These are phyloP conservation scores for Sparassis latifolia DNA, from an alignment of 1,284 basidiomycete species.

Conservation along the genomic window DNA sequence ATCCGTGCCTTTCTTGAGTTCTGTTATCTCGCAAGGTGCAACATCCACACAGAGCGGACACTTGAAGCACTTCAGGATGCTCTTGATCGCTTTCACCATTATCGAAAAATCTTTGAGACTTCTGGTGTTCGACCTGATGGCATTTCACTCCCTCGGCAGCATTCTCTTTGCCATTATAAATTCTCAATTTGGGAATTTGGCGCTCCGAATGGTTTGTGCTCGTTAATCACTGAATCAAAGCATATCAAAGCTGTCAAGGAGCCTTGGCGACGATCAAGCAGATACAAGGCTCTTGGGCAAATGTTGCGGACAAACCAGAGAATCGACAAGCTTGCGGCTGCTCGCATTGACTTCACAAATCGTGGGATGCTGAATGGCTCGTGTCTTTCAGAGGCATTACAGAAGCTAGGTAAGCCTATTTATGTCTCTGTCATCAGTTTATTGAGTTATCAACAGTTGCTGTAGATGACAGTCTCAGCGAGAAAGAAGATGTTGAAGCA, in stretches of 20 bases:
- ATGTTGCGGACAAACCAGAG: constrained; percentile 20
- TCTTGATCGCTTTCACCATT: constrained; percentile 9
- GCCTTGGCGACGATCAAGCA: constrained; percentile 17
- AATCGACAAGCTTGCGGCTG: constrained; percentile 14
- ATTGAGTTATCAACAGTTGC: neutral
- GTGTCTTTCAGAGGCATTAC: constrained; percentile 5
- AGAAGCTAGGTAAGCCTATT: neutral
- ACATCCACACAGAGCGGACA: neutral
- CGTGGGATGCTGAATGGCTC: constrained; percentile 12
- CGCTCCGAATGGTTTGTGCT: constrained; percentile 18
- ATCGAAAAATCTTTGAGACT: constrained; percentile 7
- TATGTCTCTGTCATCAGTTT: neutral
- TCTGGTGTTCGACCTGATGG: constrained; percentile 7
- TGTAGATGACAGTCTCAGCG: neutral
- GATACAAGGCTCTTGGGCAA: constrained; percentile 15
- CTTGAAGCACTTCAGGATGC: constrained; percentile 4
- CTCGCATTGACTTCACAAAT: constrained; percentile 10
- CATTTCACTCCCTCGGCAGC: constrained; percentile 12
- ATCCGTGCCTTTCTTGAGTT: constrained; percentile 15
- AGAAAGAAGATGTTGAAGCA: neutral
- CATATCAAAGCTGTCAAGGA: constrained; percentile 22
- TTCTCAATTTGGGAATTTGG: constrained; percentile 16
- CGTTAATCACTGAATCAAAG: constrained; percentile 20
- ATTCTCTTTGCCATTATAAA: constrained; percentile 5
- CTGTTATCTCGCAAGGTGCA: constrained; percentile 7